Conservation (phyloP, 108 stramenopile species). For the Cyclotella atomus region DNA sequence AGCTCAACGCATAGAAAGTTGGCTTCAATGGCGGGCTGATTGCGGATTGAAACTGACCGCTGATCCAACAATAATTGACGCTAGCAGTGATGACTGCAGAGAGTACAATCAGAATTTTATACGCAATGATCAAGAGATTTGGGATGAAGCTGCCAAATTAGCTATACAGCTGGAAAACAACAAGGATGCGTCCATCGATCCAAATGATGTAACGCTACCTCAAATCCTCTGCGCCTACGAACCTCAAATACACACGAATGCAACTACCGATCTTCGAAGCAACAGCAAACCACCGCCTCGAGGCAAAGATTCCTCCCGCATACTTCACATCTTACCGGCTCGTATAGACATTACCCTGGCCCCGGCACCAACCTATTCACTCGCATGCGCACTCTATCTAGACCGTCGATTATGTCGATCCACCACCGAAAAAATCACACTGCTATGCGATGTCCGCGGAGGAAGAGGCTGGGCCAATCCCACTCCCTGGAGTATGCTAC, state of each 20-base stretch:
- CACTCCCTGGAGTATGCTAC: conserved; percentile 54
- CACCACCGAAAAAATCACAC: conserved; percentile 53
- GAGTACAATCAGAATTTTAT: conserved; percentile 18
- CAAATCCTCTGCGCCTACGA: conserved; percentile 45
- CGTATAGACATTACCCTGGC: conserved; percentile 63
- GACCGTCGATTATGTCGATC: conserved; percentile 58
- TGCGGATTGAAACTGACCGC: conserved; percentile 34
- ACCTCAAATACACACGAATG: conserved; percentile 3
- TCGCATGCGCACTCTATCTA: conserved; percentile 73
- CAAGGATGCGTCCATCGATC: neutral
- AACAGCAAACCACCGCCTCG: conserved; percentile 27
- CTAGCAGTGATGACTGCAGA: neutral
- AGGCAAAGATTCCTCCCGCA: conserved; percentile 56
- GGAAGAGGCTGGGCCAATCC: conserved; percentile 81
- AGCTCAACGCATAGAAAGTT: conserved; percentile 29
- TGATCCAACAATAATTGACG: neutral
- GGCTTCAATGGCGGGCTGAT: conserved; percentile 36
- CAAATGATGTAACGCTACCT: conserved; percentile 19
- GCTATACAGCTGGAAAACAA: conserved; percentile 30
- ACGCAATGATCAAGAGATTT: conserved; percentile 23
- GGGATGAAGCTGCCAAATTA: conserved; percentile 34
- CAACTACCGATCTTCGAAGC: neutral
- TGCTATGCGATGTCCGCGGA: conserved; percentile 72
- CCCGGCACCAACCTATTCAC: conserved; percentile 59
- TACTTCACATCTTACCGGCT: conserved; percentile 69